Evolutionary conservation across 2,329 filamentous ascomycete genomes (phyloP).

Genomic region (Metarhizium rileyi): DNA sequence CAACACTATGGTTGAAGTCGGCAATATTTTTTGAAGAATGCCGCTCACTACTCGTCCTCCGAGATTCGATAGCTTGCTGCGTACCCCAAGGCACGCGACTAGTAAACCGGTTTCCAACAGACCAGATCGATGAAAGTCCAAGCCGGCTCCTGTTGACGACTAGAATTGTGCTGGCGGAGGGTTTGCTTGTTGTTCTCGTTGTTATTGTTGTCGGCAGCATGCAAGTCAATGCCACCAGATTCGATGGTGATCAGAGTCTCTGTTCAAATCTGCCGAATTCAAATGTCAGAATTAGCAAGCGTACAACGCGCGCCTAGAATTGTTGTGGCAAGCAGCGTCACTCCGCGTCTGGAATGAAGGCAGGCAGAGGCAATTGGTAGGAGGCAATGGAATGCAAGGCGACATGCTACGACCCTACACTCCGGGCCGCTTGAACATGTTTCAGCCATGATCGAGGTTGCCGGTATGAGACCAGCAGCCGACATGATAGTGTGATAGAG

Average conservation of each 20-base stretch:
- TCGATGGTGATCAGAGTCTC: neutral
- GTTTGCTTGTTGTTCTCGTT: no score
- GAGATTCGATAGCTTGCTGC: neutral
- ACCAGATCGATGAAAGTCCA: neutral
- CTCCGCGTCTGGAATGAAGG: slow-evolving; percentile 15
- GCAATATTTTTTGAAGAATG: neutral
- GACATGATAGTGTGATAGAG: neutral
- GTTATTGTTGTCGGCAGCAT: no score
- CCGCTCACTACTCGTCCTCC: neutral
- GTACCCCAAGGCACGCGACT: neutral
- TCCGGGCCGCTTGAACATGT: neutral
- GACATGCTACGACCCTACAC: neutral
- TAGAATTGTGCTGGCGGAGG: no score
- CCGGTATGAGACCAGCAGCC: neutral
- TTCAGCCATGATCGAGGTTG: neutral
- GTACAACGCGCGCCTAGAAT: slow-evolving; percentile 6
- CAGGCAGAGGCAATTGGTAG: slow-evolving; percentile 6
- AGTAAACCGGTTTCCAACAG: neutral
- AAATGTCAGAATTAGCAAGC: slow-evolving; percentile 7
- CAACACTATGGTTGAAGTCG: neutral
- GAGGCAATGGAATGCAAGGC: slow-evolving; percentile 9
- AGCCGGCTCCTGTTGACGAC: no score
- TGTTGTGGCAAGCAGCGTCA: slow-evolving; percentile 11
- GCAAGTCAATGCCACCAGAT: no score
- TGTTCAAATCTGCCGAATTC: slow-evolving; percentile 2